Evolutionary conservation across 2,329 filamentous ascomycete genomes (phyloP), one percentile per base, ranked within the genome.

Genomic region (Elsinoe perseae): DNA sequence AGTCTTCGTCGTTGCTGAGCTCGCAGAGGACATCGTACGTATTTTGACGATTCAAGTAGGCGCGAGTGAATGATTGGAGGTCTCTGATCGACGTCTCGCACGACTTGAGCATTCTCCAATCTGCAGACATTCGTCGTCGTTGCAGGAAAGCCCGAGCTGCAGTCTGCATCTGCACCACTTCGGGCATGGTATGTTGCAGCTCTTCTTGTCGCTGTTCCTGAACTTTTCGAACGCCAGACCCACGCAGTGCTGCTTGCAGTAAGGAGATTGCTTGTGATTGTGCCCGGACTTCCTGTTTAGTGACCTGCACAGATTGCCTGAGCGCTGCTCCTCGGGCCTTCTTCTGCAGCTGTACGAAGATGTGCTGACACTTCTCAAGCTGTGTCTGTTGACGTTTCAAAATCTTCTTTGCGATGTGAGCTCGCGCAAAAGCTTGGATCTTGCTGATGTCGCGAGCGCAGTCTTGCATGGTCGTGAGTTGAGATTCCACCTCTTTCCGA

Each of bases 1-100:
- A 80, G 0, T 82, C 75, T 34, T 85, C 82, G 62, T 88, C 81
- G 1, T 83, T 81, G 53, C 83, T 75, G 23, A 97, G 80, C 40
- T 87, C 79, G 14, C 84, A 80, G 12, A 95, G 77, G 43, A 92
- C 76, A 2, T 77, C 75, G 48, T 74, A 72, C 32, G 86, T 80
- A 44, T 80, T 70, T 59, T 83, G 75, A 57, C 89, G 80, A 63
- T 78, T 78, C 14, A 85, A 68, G 62, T 76, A 81, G n/a, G 85
- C 88, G 61, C 87, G 80, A 23, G 80, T 79, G 43, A 79, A 75
- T 18, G 83, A 80, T 68, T 95, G 89, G 1, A 95, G 75, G 21
- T 77, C 73, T 18, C 74, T 78, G 53, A 89, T 81, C 6, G 75
- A 72, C 1, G 75, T 65, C 7, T 77, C 77, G 63, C 88, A 77